Percentiles rank a stretch among this genome's conserved stretches.
Conservation (phyloP, 2,329 filamentous ascomycete species). For the Colletotrichum cereale region DNA sequence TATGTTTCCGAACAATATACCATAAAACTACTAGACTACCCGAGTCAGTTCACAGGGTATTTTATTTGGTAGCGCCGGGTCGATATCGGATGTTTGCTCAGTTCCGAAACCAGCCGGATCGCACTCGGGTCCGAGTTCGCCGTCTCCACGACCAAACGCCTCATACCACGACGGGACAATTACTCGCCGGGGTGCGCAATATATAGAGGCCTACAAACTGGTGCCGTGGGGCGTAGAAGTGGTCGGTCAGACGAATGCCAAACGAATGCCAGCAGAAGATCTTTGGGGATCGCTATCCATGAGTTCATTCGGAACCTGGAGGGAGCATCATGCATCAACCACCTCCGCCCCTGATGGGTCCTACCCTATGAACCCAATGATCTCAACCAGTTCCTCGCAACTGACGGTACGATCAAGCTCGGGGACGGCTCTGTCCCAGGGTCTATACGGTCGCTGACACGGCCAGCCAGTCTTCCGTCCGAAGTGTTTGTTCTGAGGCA, state of each 20-base stretch:
- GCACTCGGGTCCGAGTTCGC: not conserved
- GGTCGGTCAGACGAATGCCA: not conserved
- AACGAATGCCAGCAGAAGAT: not conserved
- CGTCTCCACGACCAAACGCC: not conserved
- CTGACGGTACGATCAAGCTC: not conserved
- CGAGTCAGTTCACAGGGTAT: not conserved
- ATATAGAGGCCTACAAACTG: not conserved
- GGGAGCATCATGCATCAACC: not conserved
- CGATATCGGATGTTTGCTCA: slow-evolving; percentile 2
- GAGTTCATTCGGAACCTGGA: not conserved
- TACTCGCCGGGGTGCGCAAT: no score
- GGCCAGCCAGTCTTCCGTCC: slow-evolving; percentile 22
- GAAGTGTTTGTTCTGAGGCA: slow-evolving; percentile 35
- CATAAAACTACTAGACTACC: not conserved
- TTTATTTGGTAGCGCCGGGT: not conserved
- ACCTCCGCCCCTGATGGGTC: slow-evolving; percentile 1
- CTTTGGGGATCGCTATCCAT: not conserved
- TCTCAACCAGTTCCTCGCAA: not conserved
- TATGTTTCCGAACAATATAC: not conserved
- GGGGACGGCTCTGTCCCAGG: slow-evolving; percentile 4
- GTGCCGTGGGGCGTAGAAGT: not conserved
- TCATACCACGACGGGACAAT: not conserved
- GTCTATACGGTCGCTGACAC: not conserved
- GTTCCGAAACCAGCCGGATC: slow-evolving; percentile 14
- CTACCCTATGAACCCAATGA: not conserved